Conservation (phyloP, 1,284 basidiomycete genomes). For the Naganishia albida region DNA sequence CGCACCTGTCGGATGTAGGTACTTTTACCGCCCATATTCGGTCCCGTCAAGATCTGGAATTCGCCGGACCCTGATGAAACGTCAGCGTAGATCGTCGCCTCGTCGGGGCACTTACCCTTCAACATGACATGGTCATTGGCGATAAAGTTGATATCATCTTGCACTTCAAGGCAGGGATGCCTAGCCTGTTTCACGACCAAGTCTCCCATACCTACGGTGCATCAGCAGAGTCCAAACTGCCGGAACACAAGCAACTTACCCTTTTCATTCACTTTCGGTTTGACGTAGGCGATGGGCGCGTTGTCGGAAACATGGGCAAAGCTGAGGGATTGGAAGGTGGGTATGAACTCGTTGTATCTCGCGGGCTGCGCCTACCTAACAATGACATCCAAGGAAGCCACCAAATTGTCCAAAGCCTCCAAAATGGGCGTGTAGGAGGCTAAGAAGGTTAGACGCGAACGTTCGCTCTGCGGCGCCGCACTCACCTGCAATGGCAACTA, state of each 20-base stretch:
- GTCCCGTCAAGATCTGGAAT: slow-evolving; percentile 65
- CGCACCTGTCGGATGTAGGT: slow-evolving; percentile 81
- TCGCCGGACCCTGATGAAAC: slow-evolving; percentile 48
- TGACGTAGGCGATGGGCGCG: slow-evolving; percentile 83
- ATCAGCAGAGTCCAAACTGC: slow-evolving; percentile 25
- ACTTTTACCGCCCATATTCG: slow-evolving; percentile 95
- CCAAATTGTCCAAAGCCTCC: slow-evolving; percentile 79
- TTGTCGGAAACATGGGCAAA: slow-evolving; percentile 87
- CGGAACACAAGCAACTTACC: slow-evolving; percentile 56
- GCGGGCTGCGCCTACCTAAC: slow-evolving; percentile 62
- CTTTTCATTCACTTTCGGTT: slow-evolving; percentile 71
- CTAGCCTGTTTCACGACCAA: slow-evolving; percentile 77
- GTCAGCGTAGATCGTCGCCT: slow-evolving; percentile 1
- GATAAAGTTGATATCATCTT: slow-evolving; percentile 94
- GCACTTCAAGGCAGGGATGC: slow-evolving; percentile 95
- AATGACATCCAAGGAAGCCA: slow-evolving; percentile 91
- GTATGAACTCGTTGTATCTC: not conserved
- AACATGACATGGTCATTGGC: slow-evolving; percentile 69
- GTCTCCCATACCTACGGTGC: slow-evolving; percentile 66
- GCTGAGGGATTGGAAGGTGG: slow-evolving; percentile 53
- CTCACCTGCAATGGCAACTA: slow-evolving; percentile 87
- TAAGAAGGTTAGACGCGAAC: slow-evolving; percentile 43
- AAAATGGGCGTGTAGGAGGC: slow-evolving; percentile 88
- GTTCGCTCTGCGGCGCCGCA: slow-evolving; percentile 9
- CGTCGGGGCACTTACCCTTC: slow-evolving; percentile 41